Evolutionary conservation across 441 rosid genomes (phyloP).

Genomic region (Gossypium schwendimanii): DNA sequence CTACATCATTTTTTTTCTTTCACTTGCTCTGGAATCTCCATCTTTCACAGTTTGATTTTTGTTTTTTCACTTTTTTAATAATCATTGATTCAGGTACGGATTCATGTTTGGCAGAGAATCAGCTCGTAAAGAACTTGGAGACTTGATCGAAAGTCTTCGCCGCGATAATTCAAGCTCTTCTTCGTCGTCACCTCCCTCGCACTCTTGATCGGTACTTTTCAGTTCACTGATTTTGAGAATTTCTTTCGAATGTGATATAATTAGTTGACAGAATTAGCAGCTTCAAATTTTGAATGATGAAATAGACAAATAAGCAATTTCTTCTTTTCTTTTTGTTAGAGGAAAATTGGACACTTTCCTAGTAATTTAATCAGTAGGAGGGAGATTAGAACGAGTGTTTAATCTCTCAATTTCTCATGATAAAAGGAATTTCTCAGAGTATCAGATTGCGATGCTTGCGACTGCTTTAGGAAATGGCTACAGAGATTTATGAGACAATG

Average conservation of each 20-base stretch:
- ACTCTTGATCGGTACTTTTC: constrained; percentile 25
- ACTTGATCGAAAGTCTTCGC: constrained; percentile 63
- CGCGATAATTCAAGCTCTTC: constrained; percentile 29
- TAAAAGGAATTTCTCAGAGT: neutral
- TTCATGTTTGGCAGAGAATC: constrained; percentile 92
- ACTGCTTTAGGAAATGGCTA: neutral
- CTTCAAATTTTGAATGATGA: neutral
- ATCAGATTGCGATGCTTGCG: neutral
- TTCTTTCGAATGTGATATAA: neutral
- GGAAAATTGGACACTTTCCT: neutral
- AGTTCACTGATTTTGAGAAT: neutral
- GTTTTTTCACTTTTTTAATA: neutral
- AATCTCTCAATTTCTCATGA: neutral
- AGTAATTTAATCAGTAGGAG: neutral
- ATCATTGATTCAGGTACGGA: constrained; percentile 54
- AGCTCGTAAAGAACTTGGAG: constrained; percentile 71
- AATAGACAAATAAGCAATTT: neutral
- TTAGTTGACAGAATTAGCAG: neutral
- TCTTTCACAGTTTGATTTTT: neutral
- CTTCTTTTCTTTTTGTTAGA: neutral
- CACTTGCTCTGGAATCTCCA: neutral
- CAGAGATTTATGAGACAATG: neutral
- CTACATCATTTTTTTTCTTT: neutral
- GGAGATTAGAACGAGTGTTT: too few relatives aligned
- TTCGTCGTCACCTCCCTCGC: constrained; percentile 27